Conservation (phyloP, 75 land plant genomes). For the Chamaecyparis obtusa region DNA sequence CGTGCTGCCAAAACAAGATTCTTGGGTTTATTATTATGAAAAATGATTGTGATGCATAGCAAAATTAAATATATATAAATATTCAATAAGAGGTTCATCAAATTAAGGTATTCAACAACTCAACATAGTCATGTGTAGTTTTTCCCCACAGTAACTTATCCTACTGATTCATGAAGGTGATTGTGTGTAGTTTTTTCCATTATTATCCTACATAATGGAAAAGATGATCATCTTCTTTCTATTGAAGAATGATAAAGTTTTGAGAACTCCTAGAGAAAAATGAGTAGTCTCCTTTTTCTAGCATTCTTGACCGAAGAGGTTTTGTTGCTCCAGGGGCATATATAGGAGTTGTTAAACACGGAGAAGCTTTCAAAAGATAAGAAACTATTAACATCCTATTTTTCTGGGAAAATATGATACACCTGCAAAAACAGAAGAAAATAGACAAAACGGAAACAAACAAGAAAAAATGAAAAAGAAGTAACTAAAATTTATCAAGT, state of each 20-base stretch:
- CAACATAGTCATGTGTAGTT: background rate
- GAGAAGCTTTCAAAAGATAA: background rate
- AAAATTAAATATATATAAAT: background rate
- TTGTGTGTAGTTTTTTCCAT: too few relatives aligned
- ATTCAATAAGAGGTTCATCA: background rate
- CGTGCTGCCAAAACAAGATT: slow-evolving; percentile 9
- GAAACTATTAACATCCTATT: background rate
- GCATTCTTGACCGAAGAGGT: background rate
- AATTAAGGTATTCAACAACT: background rate
- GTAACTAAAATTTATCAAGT: too few relatives aligned
- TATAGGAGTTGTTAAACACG: too few relatives aligned
- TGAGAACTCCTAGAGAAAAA: background rate
- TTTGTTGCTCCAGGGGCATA: background rate
- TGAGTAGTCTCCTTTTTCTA: background rate
- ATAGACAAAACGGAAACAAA: background rate
- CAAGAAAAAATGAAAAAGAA: background rate
- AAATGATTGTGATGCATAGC: background rate
- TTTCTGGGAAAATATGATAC: background rate
- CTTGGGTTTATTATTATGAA: background rate
- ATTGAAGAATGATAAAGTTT: background rate
- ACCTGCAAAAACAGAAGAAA: background rate
- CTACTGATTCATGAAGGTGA: background rate
- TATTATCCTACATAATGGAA: too few relatives aligned
- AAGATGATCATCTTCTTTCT: background rate
- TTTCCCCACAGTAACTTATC: background rate